A percentile compares a stretch with the other conserved stretches of the same genome.
These are phyloP conservation scores for Saitoella complicata DNA, from an alignment of 805 yeast genomes.

Conservation along the genomic window DNA sequence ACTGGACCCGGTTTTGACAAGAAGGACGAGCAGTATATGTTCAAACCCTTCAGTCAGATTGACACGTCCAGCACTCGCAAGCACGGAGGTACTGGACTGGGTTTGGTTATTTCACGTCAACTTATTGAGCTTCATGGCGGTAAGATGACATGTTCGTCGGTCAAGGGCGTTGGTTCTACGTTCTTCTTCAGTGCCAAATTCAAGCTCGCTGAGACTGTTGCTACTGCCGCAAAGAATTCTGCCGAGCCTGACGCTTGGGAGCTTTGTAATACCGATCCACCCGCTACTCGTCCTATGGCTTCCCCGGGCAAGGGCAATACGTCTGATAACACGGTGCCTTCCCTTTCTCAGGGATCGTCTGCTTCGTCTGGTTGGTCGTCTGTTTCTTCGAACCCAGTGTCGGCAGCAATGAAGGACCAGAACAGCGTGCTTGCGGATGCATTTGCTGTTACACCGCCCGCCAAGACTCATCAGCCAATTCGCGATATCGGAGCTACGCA, in stretches of 20 bases:
- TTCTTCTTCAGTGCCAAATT: constrained; percentile 18
- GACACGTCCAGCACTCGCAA: constrained; percentile 14
- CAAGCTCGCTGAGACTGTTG: background rate
- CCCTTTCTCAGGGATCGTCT: no score
- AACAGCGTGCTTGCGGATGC: no score
- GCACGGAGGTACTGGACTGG: constrained; percentile 22
- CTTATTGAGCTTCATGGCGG: constrained; percentile 22
- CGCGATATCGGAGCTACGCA: constrained; percentile 4
- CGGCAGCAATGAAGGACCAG: no score
- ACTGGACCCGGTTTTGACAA: constrained; percentile 22
- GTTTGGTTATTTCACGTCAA: constrained; percentile 22
- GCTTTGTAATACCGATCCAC: no score
- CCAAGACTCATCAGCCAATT: constrained; percentile 3
- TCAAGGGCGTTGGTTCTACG: constrained; percentile 18
- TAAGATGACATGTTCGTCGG: constrained; percentile 17
- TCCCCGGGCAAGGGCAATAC: no score
- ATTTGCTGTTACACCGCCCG: no score
- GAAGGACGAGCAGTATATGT: constrained; percentile 19
- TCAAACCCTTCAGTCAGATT: constrained; percentile 22
- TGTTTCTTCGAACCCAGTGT: no score
- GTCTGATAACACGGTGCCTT: no score
- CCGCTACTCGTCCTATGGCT: no score
- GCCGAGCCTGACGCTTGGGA: no score
- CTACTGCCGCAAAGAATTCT: no score
- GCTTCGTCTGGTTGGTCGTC: no score